These are phyloP conservation scores for Funneliformis caledonium DNA, from an alignment of 371 early-diverging fungal genomes.

Conservation along the genomic window DNA sequence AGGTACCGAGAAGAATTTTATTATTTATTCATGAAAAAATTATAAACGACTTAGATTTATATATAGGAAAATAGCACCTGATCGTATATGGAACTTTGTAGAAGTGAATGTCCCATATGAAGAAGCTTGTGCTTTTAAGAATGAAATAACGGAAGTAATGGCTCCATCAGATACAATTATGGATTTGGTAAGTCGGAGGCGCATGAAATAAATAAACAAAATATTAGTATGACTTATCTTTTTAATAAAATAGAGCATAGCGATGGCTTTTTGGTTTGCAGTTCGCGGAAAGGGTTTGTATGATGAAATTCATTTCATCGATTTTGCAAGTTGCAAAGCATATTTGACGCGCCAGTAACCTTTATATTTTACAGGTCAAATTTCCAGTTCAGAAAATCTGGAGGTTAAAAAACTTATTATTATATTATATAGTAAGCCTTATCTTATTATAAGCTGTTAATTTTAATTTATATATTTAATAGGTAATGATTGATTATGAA, in stretches of 20 bases:
- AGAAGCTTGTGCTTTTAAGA: slow-evolving; percentile 61
- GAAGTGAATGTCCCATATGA: slow-evolving; percentile 85
- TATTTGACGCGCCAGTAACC: not conserved
- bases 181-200: slow-evolving; percentile 72
- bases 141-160: slow-evolving; percentile 74
- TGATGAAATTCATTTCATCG: not conserved
- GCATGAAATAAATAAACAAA: not conserved
- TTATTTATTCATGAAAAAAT: not conserved
- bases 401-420: not conserved
- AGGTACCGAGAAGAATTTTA: slow-evolving; percentile 41
- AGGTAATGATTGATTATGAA: slow-evolving; percentile 49
- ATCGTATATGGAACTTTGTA: slow-evolving; percentile 86
- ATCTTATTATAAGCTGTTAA: too few species aligned
- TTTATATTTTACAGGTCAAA: slow-evolving; percentile 27
- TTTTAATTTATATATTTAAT: not conserved
- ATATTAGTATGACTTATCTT: not conserved
- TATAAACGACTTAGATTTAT: not conserved
- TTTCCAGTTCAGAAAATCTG: not conserved
- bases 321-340: not conserved
- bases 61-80: slow-evolving; percentile 60
- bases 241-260: slow-evolving; percentile 75
- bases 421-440: not conserved
- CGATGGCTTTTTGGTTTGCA: slow-evolving; percentile 97
- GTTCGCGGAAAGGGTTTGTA: slow-evolving; percentile 68
- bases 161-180: slow-evolving; percentile 87